phyloP scores from a whole-genome alignment of 371 early-diverging fungal species.

The Zychaea mexicana region DNA sequence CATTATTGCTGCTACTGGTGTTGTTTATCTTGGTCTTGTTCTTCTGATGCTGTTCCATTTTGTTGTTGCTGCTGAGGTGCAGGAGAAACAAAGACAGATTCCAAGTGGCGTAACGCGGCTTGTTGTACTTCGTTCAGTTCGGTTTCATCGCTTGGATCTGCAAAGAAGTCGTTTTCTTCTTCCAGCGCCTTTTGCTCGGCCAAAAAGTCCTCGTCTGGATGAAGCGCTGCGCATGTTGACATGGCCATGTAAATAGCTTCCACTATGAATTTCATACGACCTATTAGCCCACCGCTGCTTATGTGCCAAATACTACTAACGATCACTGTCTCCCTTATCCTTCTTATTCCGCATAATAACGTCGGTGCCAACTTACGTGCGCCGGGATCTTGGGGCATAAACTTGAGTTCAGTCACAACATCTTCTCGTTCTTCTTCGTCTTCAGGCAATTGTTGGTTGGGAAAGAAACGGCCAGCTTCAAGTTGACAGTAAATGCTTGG shows the following conservation, averaged over 20 bases:
- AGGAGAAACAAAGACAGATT: constrained; percentile 41
- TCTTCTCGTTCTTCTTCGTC: constrained; percentile 58
- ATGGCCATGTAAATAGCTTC: constrained; percentile 74
- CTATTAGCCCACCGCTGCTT: too few relatives aligned
- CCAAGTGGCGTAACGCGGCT: constrained; percentile 46
- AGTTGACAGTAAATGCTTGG: constrained; percentile 80
- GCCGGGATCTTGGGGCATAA: constrained; percentile 65
- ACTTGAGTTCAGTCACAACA: constrained; percentile 61
- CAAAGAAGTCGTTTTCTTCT: constrained; percentile 49
- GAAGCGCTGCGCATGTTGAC: constrained; percentile 77
- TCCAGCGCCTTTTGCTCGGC: constrained; percentile 38
- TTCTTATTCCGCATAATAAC: neutral
- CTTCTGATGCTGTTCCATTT: neutral
- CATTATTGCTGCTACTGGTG: neutral
- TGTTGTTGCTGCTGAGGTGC: constrained; percentile 9
- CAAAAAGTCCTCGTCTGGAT: constrained; percentile 64
- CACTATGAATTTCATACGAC: constrained; percentile 56
- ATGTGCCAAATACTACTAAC: too few relatives aligned
- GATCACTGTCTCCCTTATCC: neutral
- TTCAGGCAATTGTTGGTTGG: constrained; percentile 46
- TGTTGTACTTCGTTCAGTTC: constrained; percentile 49
- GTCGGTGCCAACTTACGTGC: constrained; percentile 67
- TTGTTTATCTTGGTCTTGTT: neutral
- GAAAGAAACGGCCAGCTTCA: constrained; percentile 46
- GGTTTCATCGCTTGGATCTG: constrained; percentile 44